Percentiles rank a stretch among this genome's conserved stretches.
Conservation (phyloP, 257 asterid genomes). For the Avicennia marina region DNA sequence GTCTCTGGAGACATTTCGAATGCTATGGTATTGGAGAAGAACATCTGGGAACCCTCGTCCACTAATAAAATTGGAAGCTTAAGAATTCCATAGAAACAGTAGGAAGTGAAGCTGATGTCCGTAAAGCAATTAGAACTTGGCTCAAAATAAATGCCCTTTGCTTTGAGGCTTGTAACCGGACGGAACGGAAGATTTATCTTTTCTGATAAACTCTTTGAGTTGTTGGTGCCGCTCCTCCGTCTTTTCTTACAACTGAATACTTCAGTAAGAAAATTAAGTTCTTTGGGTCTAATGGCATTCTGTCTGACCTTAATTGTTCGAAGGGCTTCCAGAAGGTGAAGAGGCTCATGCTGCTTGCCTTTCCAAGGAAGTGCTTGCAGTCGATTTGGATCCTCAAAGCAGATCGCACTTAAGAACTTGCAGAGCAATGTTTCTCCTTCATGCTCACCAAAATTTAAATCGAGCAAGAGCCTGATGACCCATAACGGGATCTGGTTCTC, state of each 20-base stretch:
- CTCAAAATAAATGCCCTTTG: slow-evolving; percentile 6
- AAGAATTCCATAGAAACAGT: neutral
- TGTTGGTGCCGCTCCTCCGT: neutral
- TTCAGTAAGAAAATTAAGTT: neutral
- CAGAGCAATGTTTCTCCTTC: neutral
- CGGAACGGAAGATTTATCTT: neutral
- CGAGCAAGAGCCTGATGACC: neutral
- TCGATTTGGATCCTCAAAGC: neutral
- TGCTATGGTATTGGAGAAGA: slow-evolving; percentile 23
- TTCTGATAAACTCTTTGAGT: neutral
- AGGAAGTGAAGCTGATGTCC: slow-evolving; percentile 1
- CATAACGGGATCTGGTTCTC: slow-evolving; percentile 29
- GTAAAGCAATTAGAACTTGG: neutral
- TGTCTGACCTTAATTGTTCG: neutral
- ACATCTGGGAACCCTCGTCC: neutral
- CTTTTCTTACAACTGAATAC: neutral
- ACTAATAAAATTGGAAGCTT: neutral
- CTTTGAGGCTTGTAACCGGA: neutral
- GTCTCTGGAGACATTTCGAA: slow-evolving; percentile 21
- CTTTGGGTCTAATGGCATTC: no score
- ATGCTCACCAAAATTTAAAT: neutral
- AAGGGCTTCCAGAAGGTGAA: slow-evolving; percentile 13
- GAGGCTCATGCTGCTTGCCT: neutral
- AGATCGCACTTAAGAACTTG: neutral
- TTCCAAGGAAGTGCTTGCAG: neutral